Base-by-base conservation (phyloP, 306 rosid genomes). In the Abrus pulchellus region DNA sequence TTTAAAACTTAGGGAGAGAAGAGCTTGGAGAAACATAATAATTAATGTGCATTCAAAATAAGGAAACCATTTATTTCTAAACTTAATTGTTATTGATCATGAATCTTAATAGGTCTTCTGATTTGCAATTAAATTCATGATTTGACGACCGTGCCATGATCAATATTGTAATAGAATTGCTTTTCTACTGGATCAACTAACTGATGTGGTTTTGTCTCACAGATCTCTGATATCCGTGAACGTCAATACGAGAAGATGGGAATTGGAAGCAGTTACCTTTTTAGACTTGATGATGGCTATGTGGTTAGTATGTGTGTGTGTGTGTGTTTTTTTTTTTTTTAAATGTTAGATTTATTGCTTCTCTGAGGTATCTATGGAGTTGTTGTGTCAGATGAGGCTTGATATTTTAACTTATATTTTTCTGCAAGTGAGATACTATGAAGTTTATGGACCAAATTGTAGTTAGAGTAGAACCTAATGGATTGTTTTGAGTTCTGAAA, bases 221-320 rank as follows among this genome's bases (percentile, higher is more conserved):
- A 95, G 99, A 93, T 95, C 86, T 95, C 99, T 57, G 99, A 95
- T 83, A 93, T 93, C 80, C 94, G 98, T 3, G 99, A 95, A 82
- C 89, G 91, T 32, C 97, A 87, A 7, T 93, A 95, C 12, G 98
- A 95, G 88, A 95, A 87, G 92, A 91, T 87, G 89, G 99, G 98
- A 86, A 95, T 95, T 73, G 99, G 99, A 64, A 92, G 98, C 92
- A 95, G 99, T 78, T 95, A 95, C 86, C 97, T 95, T 62, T 95
- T 95, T 85, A 90, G 98, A 81, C 94, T 95, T 77, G 98, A 95
- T 83, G 98, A 95, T 87, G 99, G 96, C 79, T 88, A 90, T 81
- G 99, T 95, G 99, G 99, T 95, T 68, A 88, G 99, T 93, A 54
- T 63, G 86, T 86, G 47, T 63, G 80, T 13, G 56, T 71, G 70